Conservation (phyloP, 371 early-diverging fungal genomes). For the Actinomortierella ambigua region DNA sequence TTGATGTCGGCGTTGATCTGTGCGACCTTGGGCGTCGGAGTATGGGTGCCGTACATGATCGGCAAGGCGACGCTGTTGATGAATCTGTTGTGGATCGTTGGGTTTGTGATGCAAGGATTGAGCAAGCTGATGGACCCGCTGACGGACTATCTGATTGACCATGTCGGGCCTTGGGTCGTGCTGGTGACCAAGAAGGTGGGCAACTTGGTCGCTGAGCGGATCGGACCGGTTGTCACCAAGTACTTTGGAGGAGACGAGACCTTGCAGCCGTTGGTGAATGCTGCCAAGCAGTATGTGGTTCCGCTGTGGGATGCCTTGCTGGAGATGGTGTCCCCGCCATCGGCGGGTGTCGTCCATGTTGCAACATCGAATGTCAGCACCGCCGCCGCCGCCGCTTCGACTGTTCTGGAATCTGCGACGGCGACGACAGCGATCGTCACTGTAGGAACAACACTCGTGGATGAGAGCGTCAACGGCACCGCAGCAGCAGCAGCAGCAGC, state of each 20-base stretch:
- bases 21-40: slow-evolving; percentile 68
- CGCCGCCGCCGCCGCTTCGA: neutral
- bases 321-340: neutral
- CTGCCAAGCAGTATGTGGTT: slow-evolving; percentile 11
- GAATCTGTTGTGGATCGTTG: slow-evolving; percentile 52
- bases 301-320: slow-evolving; percentile 14
- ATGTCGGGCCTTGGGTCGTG: slow-evolving; percentile 39
- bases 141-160: slow-evolving; percentile 57
- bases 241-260: slow-evolving; percentile 10
- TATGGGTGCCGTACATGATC: slow-evolving; percentile 78
- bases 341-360: too few species aligned
- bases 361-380: too few species aligned
- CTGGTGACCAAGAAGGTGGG: slow-evolving; percentile 15
- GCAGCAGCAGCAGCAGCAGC: neutral
- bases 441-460: neutral
- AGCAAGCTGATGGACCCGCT: slow-evolving; percentile 59
- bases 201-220: neutral
- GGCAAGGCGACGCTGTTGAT: slow-evolving; percentile 63
- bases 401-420: too few species aligned
- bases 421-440: neutral
- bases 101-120: slow-evolving; percentile 53
- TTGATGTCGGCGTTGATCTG: slow-evolving; percentile 78
- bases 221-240: slow-evolving; percentile 6
- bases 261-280: slow-evolving; percentile 16
- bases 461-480: slow-evolving; percentile 5